Base-by-base conservation (phyloP, 345 rosid species). In the Punica granatum region DNA sequence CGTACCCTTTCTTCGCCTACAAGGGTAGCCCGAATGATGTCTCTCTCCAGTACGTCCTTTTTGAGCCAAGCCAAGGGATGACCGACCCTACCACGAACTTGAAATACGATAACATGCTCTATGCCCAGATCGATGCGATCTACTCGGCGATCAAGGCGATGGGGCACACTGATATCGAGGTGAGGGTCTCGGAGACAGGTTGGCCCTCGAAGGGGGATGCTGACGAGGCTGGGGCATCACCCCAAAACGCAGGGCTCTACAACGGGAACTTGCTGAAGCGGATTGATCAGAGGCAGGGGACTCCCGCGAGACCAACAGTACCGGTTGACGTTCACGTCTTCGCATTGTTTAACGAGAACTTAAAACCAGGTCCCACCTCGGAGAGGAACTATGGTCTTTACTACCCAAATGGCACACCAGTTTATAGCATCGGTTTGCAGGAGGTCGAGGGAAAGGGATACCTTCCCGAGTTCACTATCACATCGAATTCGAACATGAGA, bases 151-250 rank as follows among this genome's bases (percentile, higher is more conserved):
- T 92, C 46, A 85, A 81, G 60, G 80, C 88, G 11, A 68, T 90
- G 89, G 98, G 98, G 3, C 89, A 86, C 65, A 75, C 82, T 0
- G 86, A 88, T 70, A 59, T 90, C n/a, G 86, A 85, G 67, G 90
- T 90, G 6, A 67, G 75, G 81, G 67, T 92, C n/a, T 90, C 98
- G 1, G 98, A 92, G 74, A 92, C 98, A 4, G 98, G 98, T 1
- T 92, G 98, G 98, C 98, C 98, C 1, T 90, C 98, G 0, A 86
- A 72, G 67, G 98, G 98, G 14, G 97, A 90, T 30, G 77, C 72
- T 16, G 72, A 73, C 63, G 98, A 92, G 79, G 73, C 67, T 32
- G 98, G 98, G 67, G 96, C 98, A 13, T 69, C 92, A 35, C 72
- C 80, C 7, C 83, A 84, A 65, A 92, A 92, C 66, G 98, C 98